Conservation (phyloP, 1,284 basidiomycete genomes). For the Apiotrichum laibachii region DNA sequence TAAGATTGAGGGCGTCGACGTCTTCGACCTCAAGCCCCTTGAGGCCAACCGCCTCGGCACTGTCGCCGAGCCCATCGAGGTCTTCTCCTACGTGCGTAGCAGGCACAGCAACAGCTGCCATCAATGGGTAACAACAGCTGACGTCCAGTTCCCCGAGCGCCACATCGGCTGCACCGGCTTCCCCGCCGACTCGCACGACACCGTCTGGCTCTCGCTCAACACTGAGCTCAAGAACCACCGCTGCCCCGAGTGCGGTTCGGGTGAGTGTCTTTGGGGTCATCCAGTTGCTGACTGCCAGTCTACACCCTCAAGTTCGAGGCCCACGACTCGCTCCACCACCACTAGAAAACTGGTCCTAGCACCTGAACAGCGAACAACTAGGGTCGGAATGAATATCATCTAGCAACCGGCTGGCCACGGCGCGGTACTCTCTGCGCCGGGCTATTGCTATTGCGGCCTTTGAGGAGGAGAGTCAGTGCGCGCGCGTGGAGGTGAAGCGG, state of each 20-base stretch:
- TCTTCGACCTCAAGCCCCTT: slow-evolving; percentile 87
- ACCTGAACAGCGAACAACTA: slow-evolving; percentile 16
- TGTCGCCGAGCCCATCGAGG: slow-evolving; percentile 77
- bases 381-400: slow-evolving; percentile 25
- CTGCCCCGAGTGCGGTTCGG: slow-evolving; percentile 80
- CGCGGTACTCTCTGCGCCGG: no score
- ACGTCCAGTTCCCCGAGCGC: slow-evolving; percentile 67
- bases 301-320: slow-evolving; percentile 51
- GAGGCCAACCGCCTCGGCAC: slow-evolving; percentile 86
- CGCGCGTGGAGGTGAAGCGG: no score
- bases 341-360: slow-evolving; percentile 27
- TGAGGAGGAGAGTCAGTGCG: no score
- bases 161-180: slow-evolving; percentile 87
- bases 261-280: slow-evolving; percentile 25
- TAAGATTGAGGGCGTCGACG: slow-evolving; percentile 79
- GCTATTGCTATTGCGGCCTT: no score
- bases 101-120: not conserved
- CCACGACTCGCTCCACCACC: slow-evolving; percentile 31
- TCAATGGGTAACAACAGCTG: not conserved
- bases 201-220: slow-evolving; percentile 73
- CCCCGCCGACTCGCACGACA: slow-evolving; percentile 87
- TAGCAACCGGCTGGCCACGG: slow-evolving; percentile 6
- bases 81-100: slow-evolving; percentile 76
- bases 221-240: slow-evolving; percentile 64
- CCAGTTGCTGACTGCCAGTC: slow-evolving; percentile 28